Percentiles rank a stretch among this genome's conserved stretches.
Evolutionary conservation across 106 monocot genomes (phyloP).

Genomic region (Dioscorea alata): DNA sequence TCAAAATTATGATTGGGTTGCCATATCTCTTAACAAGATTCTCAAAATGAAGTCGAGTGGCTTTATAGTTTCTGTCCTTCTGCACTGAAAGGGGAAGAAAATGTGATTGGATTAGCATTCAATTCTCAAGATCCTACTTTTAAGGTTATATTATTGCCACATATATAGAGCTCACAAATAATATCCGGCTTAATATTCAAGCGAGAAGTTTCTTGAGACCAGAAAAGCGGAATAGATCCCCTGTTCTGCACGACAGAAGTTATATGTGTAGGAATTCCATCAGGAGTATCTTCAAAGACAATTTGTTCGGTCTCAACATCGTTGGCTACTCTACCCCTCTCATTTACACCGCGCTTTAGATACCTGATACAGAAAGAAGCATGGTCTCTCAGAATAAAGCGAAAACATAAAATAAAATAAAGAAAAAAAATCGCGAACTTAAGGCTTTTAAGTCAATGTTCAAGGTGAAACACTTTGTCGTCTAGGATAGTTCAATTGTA

Average conservation of each 20-base stretch:
- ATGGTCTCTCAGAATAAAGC: no score
- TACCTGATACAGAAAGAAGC: conserved; percentile 35
- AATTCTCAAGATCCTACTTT: neutral
- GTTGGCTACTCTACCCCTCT: conserved; percentile 93
- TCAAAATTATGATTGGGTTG: conserved; percentile 85
- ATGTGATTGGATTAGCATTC: neutral
- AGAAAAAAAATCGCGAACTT: no score
- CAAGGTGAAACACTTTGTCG: no score
- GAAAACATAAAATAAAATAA: no score
- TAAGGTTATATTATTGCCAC: neutral
- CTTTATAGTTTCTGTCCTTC: conserved; percentile 67
- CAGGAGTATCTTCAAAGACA: conserved; percentile 58
- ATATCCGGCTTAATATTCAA: conserved; percentile 95
- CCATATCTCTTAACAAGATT: conserved; percentile 90
- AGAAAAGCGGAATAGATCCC: conserved; percentile 95
- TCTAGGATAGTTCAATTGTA: no score
- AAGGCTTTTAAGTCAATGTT: no score
- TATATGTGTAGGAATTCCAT: conserved; percentile 49
- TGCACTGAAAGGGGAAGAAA: conserved; percentile 48
- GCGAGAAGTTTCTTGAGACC: conserved; percentile 92
- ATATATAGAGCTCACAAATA: conserved; percentile 51
- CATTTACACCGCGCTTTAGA: conserved; percentile 91
- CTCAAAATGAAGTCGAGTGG: conserved; percentile 95
- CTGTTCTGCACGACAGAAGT: conserved; percentile 93
- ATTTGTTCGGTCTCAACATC: conserved; percentile 99